Evolutionary conservation across 2,329 filamentous ascomycete species (phyloP).

Genomic region (Aspergillus jensenii): DNA sequence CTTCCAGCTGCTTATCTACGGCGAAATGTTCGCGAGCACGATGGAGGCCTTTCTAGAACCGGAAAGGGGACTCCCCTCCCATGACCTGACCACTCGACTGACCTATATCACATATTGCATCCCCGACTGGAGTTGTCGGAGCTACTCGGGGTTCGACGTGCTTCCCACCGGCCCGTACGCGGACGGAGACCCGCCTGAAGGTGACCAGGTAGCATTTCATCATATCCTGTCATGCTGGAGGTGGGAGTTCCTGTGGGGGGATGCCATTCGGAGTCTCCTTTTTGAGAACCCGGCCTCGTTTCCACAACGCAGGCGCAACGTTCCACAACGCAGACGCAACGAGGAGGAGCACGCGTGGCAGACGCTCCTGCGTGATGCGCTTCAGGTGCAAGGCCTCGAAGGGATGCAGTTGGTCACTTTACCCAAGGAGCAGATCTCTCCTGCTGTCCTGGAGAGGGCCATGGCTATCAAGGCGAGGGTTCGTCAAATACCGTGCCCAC

Average conservation of each 20-base stretch:
- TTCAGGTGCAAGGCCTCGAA: constrained; percentile 30
- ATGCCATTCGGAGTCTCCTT: constrained; percentile 9
- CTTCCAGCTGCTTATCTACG: constrained; percentile 35
- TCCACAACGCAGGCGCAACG: too few relatives aligned
- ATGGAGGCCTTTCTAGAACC: constrained; percentile 23
- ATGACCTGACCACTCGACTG: constrained; percentile 24
- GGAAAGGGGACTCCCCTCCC: background rate
- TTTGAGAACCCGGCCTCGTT: background rate
- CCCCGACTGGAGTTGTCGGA: too few relatives aligned
- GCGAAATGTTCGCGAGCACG: constrained; percentile 29
- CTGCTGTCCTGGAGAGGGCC: too few relatives aligned
- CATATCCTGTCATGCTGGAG: constrained; percentile 24
- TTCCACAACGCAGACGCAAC: too few relatives aligned
- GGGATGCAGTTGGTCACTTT: constrained; percentile 30
- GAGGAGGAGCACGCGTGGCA: constrained; percentile 17
- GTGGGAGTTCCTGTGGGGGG: constrained; percentile 29
- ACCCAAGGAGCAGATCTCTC: too few relatives aligned
- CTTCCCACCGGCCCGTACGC: too few relatives aligned
- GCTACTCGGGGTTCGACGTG: too few relatives aligned
- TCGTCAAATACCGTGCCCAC: too few relatives aligned
- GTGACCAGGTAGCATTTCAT: constrained; percentile 12
- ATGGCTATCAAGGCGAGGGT: too few relatives aligned
- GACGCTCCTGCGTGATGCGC: constrained; percentile 25
- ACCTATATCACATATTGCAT: constrained; percentile 28
- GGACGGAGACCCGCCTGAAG: too few relatives aligned